These are phyloP conservation scores for Amauroascus verrucosus DNA, from an alignment of 2,329 filamentous ascomycete species.

Conservation along the genomic window DNA sequence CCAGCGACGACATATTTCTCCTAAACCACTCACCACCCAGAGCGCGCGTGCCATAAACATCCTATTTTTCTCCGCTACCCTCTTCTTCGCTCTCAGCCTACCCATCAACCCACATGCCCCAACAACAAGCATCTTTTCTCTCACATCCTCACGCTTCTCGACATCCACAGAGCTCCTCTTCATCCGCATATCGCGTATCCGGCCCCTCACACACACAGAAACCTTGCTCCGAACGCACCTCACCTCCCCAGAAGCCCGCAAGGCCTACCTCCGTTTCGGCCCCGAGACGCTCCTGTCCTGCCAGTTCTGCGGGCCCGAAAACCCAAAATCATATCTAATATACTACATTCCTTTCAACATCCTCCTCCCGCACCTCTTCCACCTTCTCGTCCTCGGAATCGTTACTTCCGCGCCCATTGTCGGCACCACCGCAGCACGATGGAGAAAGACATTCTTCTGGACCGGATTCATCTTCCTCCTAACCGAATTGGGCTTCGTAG, in stretches of 20 bases:
- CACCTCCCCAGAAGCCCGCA: conserved; percentile 57
- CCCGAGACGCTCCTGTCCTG: conserved; percentile 63
- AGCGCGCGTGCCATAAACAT: conserved; percentile 37
- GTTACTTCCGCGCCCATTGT: conserved; percentile 60
- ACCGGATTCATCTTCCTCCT: conserved; percentile 48
- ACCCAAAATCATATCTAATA: conserved; percentile 60
- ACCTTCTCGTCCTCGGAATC: conserved; percentile 61
- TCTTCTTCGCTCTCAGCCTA: conserved; percentile 53
- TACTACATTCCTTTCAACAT: conserved; percentile 65
- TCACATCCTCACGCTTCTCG: conserved; percentile 70
- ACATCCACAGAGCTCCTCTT: conserved; percentile 80
- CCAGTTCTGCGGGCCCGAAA: conserved; percentile 68
- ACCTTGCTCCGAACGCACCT: conserved; percentile 57
- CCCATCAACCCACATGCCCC: conserved; percentile 52
- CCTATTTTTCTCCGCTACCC: conserved; percentile 43
- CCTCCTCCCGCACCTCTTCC: conserved; percentile 65
- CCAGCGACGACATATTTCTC: conserved; percentile 25
- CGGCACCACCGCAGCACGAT: conserved; percentile 53
- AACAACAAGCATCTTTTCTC: conserved; percentile 59
- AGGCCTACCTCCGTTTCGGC: conserved; percentile 77
- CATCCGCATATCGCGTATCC: conserved; percentile 50
- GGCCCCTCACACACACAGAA: conserved; percentile 46
- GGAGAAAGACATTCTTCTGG: conserved; percentile 61
- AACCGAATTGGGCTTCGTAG: conserved; percentile 52
- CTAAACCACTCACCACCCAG: conserved; percentile 28